Evolutionary conservation across 345 rosid species (phyloP), one percentile per base, ranked within the genome.

Genomic region (Salix exigua): DNA sequence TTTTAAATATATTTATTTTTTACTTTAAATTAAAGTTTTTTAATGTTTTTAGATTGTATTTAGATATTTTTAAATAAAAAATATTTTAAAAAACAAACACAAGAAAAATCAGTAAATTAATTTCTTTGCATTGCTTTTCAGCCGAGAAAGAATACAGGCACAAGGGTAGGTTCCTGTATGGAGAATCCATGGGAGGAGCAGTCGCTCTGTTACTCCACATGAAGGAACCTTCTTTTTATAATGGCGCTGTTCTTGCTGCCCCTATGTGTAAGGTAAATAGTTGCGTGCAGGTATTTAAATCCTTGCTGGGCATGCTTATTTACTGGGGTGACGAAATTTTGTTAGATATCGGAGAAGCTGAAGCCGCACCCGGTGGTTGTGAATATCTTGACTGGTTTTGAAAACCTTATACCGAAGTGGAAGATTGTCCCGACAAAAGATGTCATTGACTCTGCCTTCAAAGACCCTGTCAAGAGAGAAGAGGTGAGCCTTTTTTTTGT

Each of bases 111-210:
- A 33, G 0, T 18, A 33, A 28, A 3, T 64, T 21, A 25, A 18
- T 35, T 66, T 13, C 1, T 65, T 46, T 16, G 10, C 14, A 2
- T 17, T 71, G 40, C 28, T 48, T 69, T 79, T 73, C 83, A 92
- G 98, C 85, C 12, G 91, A 83, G 76, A 91, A 88, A 79, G 95
- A 87, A 73, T 94, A 90, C 86, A 85, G 83, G 76, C 84, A 86
- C 21, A 96, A 89, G 84, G 85, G 87, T 62, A 91, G 98, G 84
- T 94, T 96, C 89, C 83, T 96, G 82, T 96, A 92, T 60, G 98
- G 98, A 28, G 99, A 96, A 73, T 96, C 99, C 58, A 94, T 96
- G 99, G 99, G 97, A 82, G 99, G 98, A 60, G 99, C 99, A 42
- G 98, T 96, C 66, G 80, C 95, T 50, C 80, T 96, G 50, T 79